Evolutionary conservation across 2,329 filamentous ascomycete species (phyloP).

Genomic region (Colletotrichum graminicola): DNA sequence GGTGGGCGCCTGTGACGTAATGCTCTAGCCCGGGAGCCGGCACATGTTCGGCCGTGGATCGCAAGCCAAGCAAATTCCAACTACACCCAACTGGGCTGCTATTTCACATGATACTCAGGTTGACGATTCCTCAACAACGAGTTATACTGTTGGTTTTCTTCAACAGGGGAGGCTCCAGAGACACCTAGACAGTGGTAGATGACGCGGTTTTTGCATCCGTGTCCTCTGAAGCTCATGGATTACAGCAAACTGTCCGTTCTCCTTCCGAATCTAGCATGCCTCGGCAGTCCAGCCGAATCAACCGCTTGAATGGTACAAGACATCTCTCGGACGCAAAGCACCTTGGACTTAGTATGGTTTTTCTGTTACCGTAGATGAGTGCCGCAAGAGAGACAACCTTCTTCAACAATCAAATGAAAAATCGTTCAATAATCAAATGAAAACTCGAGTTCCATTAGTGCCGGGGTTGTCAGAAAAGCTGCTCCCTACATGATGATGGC

Average conservation of each 20-base stretch:
- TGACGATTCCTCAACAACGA: not conserved
- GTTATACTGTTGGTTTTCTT: not conserved
- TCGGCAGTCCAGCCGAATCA: not conserved
- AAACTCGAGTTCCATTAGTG: not conserved
- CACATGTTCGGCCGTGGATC: not conserved
- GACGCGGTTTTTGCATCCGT: not conserved
- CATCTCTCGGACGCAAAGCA: not conserved
- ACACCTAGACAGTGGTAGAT: not conserved
- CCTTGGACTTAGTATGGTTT: not conserved
- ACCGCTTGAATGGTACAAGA: not conserved
- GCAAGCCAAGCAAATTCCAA: not conserved
- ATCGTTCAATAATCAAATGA: not conserved
- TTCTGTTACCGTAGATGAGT: not conserved
- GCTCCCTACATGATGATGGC: too few species aligned
- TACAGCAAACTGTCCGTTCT: not conserved
- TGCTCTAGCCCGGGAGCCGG: conserved; percentile 4
- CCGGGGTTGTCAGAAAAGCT: not conserved
- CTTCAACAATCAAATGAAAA: not conserved
- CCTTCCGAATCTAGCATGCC: not conserved
- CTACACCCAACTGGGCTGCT: not conserved
- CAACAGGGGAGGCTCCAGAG: not conserved
- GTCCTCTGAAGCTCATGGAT: not conserved
- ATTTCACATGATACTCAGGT: not conserved
- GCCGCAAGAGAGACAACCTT: not conserved
- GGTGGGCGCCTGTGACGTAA: not conserved